Evolutionary conservation across 2,329 filamentous ascomycete species (phyloP), one percentile per base, ranked within the genome.

Genomic region (Botrytis squamosa): DNA sequence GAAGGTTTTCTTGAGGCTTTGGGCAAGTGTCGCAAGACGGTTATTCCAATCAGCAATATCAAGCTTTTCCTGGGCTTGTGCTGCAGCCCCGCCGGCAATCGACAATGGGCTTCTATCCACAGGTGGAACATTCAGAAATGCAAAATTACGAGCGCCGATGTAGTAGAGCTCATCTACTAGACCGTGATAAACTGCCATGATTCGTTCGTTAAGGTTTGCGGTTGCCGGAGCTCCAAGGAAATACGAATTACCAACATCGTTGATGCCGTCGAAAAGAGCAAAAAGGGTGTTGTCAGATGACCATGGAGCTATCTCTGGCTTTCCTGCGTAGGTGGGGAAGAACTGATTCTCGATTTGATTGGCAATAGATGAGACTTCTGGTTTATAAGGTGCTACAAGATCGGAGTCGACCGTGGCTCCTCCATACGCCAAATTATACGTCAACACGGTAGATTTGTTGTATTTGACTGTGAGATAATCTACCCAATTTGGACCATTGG

Each of bases 61-160:
- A 4, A 80, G 82, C 12, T 82, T 83, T 77, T 85, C 82, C 3
- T 76, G 68, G 9, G 79, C 80, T 33, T 83, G 80, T 8, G 81
- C 77, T 22, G 75, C 73, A 3, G 79, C 75, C 9, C 82, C 84
- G 72, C 86, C 83, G 1, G 78, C 82, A 12, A 84, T 77, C 0
- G 84, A 86, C 70, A 86, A 76, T 0, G 88, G 88, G 57, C 85
- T 85, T 16, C 86, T 83, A 73, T 91, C 84, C 4, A 90, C 81
- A 1, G 87, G 87, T 2, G 90, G 89, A 0, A 90, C 88, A 70
- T 85, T 89, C 44, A 91, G 75, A 71, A 91, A 84, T 2, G 86
- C 83, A 74, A 91, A 91, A 72, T 89, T 89, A 8, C 89, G 82
- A 3, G 85, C 85, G 0, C 89, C 89, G 3, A 83, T 82, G 3